Base-by-base conservation (phyloP, 192 early-diverging fungal species). In the Globomyces pollinis-pini region DNA sequence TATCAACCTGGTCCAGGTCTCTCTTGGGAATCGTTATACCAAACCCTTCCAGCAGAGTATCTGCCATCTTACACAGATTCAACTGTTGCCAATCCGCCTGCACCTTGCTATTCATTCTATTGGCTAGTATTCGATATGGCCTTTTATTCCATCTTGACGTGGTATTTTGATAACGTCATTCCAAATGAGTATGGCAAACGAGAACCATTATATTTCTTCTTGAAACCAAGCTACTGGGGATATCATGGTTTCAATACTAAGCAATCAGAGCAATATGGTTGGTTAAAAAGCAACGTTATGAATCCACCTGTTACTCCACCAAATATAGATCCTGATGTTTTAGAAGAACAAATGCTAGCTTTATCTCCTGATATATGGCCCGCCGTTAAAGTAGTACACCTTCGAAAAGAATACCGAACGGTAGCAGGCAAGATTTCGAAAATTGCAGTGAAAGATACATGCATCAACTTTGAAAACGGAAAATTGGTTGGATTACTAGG, bases 161-260 rank as follows among this genome's bases (percentile, higher is more conserved):
- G 76, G 71, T 87, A 86, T 54, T 72, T 85, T 35, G 80, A 86
- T 54, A 74, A 84, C 34, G 70, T 87, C n/a, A 77, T 87, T 21
- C 83, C 84, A 0, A 74, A 80, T 59, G 85, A 86, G 54, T 85
- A 69, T 52, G 85, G 85, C 15, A 63, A 60, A 38, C 39, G 61
- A 38, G 63, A 61, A 0, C 51, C 68, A 8, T 76, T 66, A 0
- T 59, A 79, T 11, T 85, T 81, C 61, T 81, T 82, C 51, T 50
- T 84, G 20, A 66, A 68, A 18, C 77, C 74, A 3, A 64, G 75
- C 12, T 84, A 78, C 50, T 84, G 78, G 63, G 82, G 82, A 30
- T 3, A 15, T 33, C 32, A 56, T 20, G 18, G 62, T 6, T 26
- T 42, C 43, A 60, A 60, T 16, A 43, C 11, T n/a, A 12, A 63